phyloP scores from a whole-genome alignment of 352 stramenopile genomes.

The Poterioochromonas sp. region DNA sequence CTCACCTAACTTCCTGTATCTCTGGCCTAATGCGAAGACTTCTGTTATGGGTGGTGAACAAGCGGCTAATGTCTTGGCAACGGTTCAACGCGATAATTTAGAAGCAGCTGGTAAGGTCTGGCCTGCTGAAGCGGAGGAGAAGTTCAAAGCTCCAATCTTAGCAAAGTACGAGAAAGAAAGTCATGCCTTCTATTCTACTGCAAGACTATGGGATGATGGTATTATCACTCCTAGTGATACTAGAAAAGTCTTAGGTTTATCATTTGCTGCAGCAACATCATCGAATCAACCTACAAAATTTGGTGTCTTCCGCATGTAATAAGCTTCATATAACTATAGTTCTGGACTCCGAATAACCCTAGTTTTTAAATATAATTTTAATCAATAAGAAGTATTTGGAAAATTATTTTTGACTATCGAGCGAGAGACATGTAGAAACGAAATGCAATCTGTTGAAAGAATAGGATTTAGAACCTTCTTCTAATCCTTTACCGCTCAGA shows the following conservation, averaged over 20 bases:
- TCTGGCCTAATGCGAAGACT: slow-evolving; percentile 93
- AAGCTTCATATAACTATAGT: too few species aligned
- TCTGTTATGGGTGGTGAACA: slow-evolving; percentile 95
- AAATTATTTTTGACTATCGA: too few species aligned
- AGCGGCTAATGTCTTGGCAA: slow-evolving; percentile 86
- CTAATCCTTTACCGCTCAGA: too few species aligned
- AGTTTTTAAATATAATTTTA: too few species aligned
- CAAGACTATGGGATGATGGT: slow-evolving; percentile 93
- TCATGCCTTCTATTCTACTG: slow-evolving; percentile 85
- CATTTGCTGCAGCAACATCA: background rate
- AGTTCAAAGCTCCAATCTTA: slow-evolving; percentile 4
- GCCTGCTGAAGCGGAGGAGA: background rate
- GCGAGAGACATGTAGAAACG: too few species aligned
- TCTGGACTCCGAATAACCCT: too few species aligned
- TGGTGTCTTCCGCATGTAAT: slow-evolving; percentile 29
- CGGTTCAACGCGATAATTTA: slow-evolving; percentile 77
- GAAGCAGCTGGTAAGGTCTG: background rate
- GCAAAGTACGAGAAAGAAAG: slow-evolving; percentile 53
- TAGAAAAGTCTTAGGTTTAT: slow-evolving; percentile 51
- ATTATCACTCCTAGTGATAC: slow-evolving; percentile 93
- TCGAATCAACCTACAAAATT: background rate
- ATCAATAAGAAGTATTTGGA: too few species aligned
- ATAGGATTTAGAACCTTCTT: too few species aligned
- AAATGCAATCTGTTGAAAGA: too few species aligned
- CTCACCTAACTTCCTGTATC: slow-evolving; percentile 89